Evolutionary conservation across 768 basidiomycete genomes (phyloP).

Genomic region (Podaxis sp.): DNA sequence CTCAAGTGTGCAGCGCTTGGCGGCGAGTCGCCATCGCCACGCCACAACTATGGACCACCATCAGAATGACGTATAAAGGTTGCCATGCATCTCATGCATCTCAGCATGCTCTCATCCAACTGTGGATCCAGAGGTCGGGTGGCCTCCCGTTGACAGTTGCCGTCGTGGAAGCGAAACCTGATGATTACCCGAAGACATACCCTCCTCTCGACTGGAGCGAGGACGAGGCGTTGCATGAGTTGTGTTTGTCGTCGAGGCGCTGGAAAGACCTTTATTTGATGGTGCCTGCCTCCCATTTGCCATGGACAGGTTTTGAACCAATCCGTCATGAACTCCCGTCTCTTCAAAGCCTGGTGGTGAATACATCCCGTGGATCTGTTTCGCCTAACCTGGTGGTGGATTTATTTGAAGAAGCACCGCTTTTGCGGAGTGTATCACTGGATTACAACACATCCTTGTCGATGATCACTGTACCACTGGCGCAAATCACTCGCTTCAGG

Average conservation of each 20-base stretch:
- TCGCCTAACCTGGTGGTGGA: slow-evolving; percentile 3
- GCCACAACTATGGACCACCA: slow-evolving; percentile 15
- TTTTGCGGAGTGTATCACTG: slow-evolving; percentile 6
- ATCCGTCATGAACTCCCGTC: slow-evolving; percentile 10
- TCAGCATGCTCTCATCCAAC: slow-evolving; percentile 8
- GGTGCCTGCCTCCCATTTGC: slow-evolving; percentile 9
- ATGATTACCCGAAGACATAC: neutral
- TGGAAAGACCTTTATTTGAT: slow-evolving; percentile 13
- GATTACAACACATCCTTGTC: slow-evolving; percentile 13
- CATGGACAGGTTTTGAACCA: slow-evolving; percentile 8
- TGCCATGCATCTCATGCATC: neutral
- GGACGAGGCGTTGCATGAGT: neutral
- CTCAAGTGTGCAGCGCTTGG: slow-evolving; percentile 15
- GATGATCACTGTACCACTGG: slow-evolving; percentile 3
- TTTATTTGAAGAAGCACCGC: slow-evolving; percentile 12
- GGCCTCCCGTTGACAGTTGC: slow-evolving; percentile 12
- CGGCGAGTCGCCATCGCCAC: slow-evolving; percentile 13
- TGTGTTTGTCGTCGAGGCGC: slow-evolving; percentile 7
- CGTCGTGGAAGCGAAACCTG: slow-evolving; percentile 9
- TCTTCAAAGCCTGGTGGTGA: slow-evolving; percentile 9
- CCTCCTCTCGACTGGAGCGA: slow-evolving; percentile 11
- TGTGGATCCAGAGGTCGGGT: slow-evolving; percentile 11
- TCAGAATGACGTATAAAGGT: slow-evolving; percentile 9
- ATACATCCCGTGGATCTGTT: slow-evolving; percentile 6
- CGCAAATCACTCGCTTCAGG: slow-evolving; percentile 10